These are phyloP conservation scores for Coemansia biformis DNA, from an alignment of 192 early-diverging fungal genomes.

Conservation along the genomic window DNA sequence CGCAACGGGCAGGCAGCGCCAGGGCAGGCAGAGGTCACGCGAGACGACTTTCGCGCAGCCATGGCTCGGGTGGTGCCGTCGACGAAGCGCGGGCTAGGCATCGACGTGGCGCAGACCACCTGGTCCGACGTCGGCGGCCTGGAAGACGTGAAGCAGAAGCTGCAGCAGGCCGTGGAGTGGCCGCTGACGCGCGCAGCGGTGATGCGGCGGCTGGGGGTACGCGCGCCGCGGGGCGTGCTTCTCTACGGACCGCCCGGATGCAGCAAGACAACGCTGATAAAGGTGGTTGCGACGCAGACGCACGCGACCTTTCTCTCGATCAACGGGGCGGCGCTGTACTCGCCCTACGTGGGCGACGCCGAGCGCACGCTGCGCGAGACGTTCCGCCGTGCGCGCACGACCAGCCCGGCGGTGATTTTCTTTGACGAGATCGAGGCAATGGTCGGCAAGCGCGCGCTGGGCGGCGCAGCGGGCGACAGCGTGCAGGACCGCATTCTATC, in stretches of 20 bases:
- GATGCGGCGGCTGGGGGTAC: conserved; percentile 71
- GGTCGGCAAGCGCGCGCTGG: conserved; percentile 69
- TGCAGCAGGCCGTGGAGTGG: conserved; percentile 87
- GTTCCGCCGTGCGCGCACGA: conserved; percentile 75
- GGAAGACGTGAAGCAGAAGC: conserved; percentile 66
- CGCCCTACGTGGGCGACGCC: conserved; percentile 32
- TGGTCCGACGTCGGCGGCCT: conserved; percentile 92
- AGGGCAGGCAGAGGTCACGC: background rate
- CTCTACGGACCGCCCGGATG: conserved; percentile 97
- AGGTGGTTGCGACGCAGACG: conserved; percentile 75
- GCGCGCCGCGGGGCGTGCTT: conserved; percentile 80
- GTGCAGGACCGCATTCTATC: conserved; percentile 34
- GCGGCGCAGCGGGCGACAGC: conserved; percentile 45
- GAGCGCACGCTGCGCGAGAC: conserved; percentile 56
- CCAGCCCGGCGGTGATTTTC: conserved; percentile 84
- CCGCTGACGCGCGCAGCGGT: conserved; percentile 66
- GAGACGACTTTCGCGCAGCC: conserved; percentile 59
- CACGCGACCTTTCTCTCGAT: conserved; percentile 65
- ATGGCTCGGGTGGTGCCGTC: conserved; percentile 65
- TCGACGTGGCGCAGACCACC: conserved; percentile 54
- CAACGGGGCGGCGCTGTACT: conserved; percentile 44
- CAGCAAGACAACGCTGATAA: conserved; percentile 93
- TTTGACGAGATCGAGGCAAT: conserved; percentile 97
- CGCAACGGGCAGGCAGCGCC: background rate
- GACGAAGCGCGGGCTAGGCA: conserved; percentile 59